Percentiles rank a stretch among this genome's conserved stretches.
These are phyloP conservation scores for Penstemon newberryi DNA, from an alignment of 257 asterid genomes.

Conservation along the genomic window DNA sequence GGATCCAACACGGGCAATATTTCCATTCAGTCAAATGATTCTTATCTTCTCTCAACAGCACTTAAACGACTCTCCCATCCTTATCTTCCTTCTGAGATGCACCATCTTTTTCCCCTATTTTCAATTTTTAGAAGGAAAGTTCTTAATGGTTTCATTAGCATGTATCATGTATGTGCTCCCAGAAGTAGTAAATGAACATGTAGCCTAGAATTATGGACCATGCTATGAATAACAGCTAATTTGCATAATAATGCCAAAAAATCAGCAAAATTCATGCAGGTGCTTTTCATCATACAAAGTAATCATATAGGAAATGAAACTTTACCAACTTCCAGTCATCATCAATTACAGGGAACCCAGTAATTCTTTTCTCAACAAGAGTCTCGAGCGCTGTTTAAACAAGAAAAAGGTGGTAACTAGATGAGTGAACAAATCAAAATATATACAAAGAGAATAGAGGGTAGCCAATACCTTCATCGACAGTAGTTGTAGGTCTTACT, in stretches of 20 bases:
- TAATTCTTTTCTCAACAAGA: constrained; percentile 79
- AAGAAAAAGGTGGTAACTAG: constrained; percentile 20
- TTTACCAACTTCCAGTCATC: constrained; percentile 92
- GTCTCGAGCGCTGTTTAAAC: constrained; percentile 64
- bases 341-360: constrained; percentile 94
- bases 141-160: too few relatives aligned
- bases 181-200: too few relatives aligned
- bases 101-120: too few relatives aligned
- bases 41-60: too few relatives aligned
- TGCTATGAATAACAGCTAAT: constrained; percentile 14
- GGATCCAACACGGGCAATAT: too few relatives aligned
- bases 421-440: constrained; percentile 10
- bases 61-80: too few relatives aligned
- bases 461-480: constrained; percentile 68
- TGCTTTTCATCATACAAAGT: too few relatives aligned
- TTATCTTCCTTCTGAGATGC: too few relatives aligned
- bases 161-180: too few relatives aligned
- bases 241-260: constrained; percentile 3
- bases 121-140: too few relatives aligned
- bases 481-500: constrained; percentile 68
- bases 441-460: not conserved
- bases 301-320: constrained; percentile 11
- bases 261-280: constrained; percentile 15
- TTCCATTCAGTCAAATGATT: too few relatives aligned
- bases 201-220: too few relatives aligned